These are phyloP conservation scores for Rhynchosporium secalis DNA, from an alignment of 2,329 filamentous ascomycete genomes.

Conservation along the genomic window DNA sequence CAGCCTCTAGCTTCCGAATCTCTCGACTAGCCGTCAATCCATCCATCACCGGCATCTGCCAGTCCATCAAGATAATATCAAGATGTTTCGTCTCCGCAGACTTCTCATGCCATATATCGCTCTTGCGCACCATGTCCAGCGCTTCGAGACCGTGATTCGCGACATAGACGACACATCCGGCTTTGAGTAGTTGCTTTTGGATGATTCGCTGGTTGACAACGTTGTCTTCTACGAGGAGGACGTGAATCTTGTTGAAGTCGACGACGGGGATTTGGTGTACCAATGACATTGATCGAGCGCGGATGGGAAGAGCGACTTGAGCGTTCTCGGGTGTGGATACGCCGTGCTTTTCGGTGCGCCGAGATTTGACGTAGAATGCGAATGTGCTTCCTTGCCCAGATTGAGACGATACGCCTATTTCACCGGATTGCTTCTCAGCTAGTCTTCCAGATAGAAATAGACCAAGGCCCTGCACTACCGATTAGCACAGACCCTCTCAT, in stretches of 20 bases:
- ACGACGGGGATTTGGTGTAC: slow-evolving; percentile 6
- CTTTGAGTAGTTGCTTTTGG: slow-evolving; percentile 49
- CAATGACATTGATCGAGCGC: background rate
- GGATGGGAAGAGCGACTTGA: background rate
- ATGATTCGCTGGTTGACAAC: slow-evolving; percentile 60
- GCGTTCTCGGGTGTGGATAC: slow-evolving; percentile 51
- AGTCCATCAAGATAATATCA: slow-evolving; percentile 71
- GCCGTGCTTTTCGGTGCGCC: slow-evolving; percentile 39
- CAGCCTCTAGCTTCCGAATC: slow-evolving; percentile 60
- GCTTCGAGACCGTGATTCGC: slow-evolving; percentile 60
- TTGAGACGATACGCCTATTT: slow-evolving; percentile 70
- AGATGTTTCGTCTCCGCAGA: slow-evolving; percentile 43
- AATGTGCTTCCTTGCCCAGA: slow-evolving; percentile 72
- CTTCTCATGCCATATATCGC: slow-evolving; percentile 32
- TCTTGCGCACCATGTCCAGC: slow-evolving; percentile 43
- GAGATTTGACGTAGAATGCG: slow-evolving; percentile 70
- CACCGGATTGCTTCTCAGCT: slow-evolving; percentile 75
- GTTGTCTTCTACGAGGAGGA: slow-evolving; percentile 63
- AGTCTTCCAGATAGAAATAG: slow-evolving; percentile 77
- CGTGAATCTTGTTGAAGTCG: slow-evolving; percentile 29
- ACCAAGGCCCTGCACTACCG: slow-evolving; percentile 57
- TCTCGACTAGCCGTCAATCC: slow-evolving; percentile 64
- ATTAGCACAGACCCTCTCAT: background rate
- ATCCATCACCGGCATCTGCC: slow-evolving; percentile 75
- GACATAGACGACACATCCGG: slow-evolving; percentile 45